These are phyloP conservation scores for Diaporthe humulicola DNA, from an alignment of 2,329 filamentous ascomycete species.

Conservation along the genomic window DNA sequence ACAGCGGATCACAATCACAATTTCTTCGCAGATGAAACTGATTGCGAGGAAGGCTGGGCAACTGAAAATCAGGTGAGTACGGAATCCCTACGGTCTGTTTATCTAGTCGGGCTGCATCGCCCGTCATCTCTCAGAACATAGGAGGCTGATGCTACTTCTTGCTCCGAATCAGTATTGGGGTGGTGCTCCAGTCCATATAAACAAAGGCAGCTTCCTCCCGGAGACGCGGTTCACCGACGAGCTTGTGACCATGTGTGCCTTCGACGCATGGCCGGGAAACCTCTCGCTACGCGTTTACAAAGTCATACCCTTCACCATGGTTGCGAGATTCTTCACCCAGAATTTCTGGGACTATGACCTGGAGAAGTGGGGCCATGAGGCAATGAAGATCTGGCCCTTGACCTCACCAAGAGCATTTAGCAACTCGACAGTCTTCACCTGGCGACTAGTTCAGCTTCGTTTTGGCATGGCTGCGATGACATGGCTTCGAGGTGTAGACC, in stretches of 20 bases:
- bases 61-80: constrained; percentile 35
- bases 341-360: constrained; percentile 33
- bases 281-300: neutral
- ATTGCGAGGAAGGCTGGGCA: constrained; percentile 31
- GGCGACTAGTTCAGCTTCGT: neutral
- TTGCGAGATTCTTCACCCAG: constrained; percentile 25
- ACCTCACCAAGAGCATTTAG: neutral
- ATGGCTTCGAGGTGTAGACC: neutral
- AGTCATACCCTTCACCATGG: neutral
- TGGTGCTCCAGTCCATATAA: neutral
- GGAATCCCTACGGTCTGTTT: neutral
- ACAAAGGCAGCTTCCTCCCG: neutral
- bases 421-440: neutral
- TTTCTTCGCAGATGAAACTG: constrained; percentile 2
- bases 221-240: constrained; percentile 9
- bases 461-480: constrained; percentile 13
- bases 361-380: constrained; percentile 15
- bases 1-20: neutral
- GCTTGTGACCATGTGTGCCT: constrained; percentile 2
- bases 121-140: neutral
- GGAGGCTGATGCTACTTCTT: neutral
- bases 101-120: too few relatives aligned
- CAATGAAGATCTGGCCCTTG: constrained; percentile 22
- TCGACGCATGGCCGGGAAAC: neutral
- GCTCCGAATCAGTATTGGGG: constrained; percentile 20